These are phyloP conservation scores for Pharus latifolius DNA, from an alignment of 176 grass and related monocot species.

Conservation along the genomic window DNA sequence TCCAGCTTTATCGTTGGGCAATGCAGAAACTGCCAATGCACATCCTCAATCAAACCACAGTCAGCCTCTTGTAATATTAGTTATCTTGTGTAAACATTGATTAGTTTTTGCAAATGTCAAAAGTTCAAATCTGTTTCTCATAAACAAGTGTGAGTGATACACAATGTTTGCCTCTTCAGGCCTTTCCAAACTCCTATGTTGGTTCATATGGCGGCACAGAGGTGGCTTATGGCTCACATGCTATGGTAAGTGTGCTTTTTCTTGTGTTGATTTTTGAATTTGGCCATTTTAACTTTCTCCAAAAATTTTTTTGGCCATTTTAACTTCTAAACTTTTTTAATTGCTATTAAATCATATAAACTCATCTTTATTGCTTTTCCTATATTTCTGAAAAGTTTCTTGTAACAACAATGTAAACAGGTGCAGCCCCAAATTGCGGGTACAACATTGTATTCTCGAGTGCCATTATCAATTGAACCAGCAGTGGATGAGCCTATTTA, in stretches of 20 bases:
- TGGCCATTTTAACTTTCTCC: too few relatives aligned
- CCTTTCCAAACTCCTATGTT: constrained; percentile 61
- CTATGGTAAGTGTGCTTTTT: constrained; percentile 48
- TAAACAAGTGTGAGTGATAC: constrained; percentile 9
- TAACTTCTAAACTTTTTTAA: too few relatives aligned
- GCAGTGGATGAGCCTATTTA: constrained; percentile 85
- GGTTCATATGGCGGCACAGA: constrained; percentile 49
- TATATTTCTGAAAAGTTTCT: too few relatives aligned
- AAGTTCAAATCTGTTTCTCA: constrained; percentile 1
- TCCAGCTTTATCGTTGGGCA: constrained; percentile 60
- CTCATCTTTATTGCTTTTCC: too few relatives aligned
- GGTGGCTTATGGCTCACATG: constrained; percentile 44
- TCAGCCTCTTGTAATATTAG: constrained; percentile 51
- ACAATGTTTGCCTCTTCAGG: constrained; percentile 45
- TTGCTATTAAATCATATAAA: too few relatives aligned
- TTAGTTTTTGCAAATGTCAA: background rate
- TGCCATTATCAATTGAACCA: constrained; percentile 67
- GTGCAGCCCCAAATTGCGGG: constrained; percentile 65
- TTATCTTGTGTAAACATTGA: background rate
- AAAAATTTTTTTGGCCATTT: too few relatives aligned
- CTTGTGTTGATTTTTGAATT: background rate
- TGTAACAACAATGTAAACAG: too few relatives aligned
- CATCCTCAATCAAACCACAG: constrained; percentile 41
- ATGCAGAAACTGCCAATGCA: constrained; percentile 38
- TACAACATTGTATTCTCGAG: constrained; percentile 40